Percentiles rank a stretch among this genome's conserved stretches.
These are phyloP conservation scores for Apophysomyces trapeziformis DNA, from an alignment of 371 early-diverging fungal genomes.

Conservation along the genomic window DNA sequence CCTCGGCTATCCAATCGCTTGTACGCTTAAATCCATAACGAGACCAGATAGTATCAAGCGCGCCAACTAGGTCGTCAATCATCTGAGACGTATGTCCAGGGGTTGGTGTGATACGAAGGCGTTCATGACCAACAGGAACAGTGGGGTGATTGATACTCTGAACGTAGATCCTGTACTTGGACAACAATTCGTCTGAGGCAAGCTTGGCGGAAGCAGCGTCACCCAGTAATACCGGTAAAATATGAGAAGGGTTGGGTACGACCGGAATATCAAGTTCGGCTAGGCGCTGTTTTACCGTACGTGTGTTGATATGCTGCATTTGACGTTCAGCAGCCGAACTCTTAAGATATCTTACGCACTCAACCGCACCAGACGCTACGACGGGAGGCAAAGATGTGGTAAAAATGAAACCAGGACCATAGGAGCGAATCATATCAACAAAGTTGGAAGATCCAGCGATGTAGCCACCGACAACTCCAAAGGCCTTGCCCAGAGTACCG, in stretches of 20 bases:
- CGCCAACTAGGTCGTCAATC: constrained; percentile 76
- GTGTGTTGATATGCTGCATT: constrained; percentile 84
- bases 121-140: constrained; percentile 88
- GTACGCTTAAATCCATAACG: constrained; percentile 76
- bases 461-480: constrained; percentile 94
- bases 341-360: constrained; percentile 84
- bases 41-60: constrained; percentile 80
- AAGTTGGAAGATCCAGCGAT: constrained; percentile 83
- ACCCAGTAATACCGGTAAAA: constrained; percentile 89
- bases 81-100: constrained; percentile 82
- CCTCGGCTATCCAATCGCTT: constrained; percentile 76
- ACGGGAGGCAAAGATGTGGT: constrained; percentile 94
- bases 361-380: constrained; percentile 84
- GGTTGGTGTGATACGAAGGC: constrained; percentile 92
- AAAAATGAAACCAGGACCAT: constrained; percentile 96
- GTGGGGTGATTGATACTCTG: constrained; percentile 96
- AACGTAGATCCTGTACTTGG: constrained; percentile 86
- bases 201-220: constrained; percentile 87
- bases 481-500: constrained; percentile 97
- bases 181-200: constrained; percentile 84
- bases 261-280: constrained; percentile 85
- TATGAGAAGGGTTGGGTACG: constrained; percentile 94
- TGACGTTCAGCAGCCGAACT: constrained; percentile 76
- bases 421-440: constrained; percentile 92
- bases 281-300: constrained; percentile 75